Percentiles rank a stretch among this genome's conserved stretches.
Conservation (phyloP, 768 basidiomycete genomes). For the Rhizopogon vulgaris region DNA sequence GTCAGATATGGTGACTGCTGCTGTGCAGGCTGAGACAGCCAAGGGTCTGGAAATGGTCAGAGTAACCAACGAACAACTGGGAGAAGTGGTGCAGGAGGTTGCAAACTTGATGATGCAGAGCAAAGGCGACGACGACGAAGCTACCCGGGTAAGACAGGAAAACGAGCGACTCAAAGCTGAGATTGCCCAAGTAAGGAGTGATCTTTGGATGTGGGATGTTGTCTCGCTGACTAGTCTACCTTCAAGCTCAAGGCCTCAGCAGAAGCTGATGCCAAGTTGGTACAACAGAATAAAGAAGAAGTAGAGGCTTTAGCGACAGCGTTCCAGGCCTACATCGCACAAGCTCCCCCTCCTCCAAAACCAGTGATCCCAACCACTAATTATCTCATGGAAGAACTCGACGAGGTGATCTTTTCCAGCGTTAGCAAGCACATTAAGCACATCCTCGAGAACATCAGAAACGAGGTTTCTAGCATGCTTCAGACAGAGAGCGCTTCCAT, state of each 20-base stretch:
- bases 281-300: slow-evolving; percentile 15
- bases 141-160: slow-evolving; percentile 18
- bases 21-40: slow-evolving; percentile 12
- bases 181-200: slow-evolving; percentile 20
- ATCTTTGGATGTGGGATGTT: neutral
- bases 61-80: slow-evolving; percentile 24
- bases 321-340: slow-evolving; percentile 25
- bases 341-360: slow-evolving; percentile 12
- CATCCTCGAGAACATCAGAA: slow-evolving; percentile 14
- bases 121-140: slow-evolving; percentile 16
- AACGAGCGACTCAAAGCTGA: slow-evolving; percentile 20
- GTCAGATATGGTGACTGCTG: slow-evolving; percentile 18
- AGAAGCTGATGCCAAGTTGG: slow-evolving; percentile 11
- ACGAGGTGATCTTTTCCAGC: slow-evolving; percentile 17
- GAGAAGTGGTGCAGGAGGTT: slow-evolving; percentile 23
- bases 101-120: slow-evolving; percentile 26
- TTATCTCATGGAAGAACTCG: slow-evolving; percentile 24
- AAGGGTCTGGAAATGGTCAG: neutral
- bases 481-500: slow-evolving; percentile 16
- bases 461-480: slow-evolving; percentile 18
- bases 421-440: slow-evolving; percentile 18
- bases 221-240: slow-evolving; percentile 8
- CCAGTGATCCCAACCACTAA: slow-evolving; percentile 20
- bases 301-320: slow-evolving; percentile 25
- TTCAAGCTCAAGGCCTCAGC: slow-evolving; percentile 8